phyloP scores from a whole-genome alignment of 768 basidiomycete genomes.

The Hysterangium stoloniferum region DNA sequence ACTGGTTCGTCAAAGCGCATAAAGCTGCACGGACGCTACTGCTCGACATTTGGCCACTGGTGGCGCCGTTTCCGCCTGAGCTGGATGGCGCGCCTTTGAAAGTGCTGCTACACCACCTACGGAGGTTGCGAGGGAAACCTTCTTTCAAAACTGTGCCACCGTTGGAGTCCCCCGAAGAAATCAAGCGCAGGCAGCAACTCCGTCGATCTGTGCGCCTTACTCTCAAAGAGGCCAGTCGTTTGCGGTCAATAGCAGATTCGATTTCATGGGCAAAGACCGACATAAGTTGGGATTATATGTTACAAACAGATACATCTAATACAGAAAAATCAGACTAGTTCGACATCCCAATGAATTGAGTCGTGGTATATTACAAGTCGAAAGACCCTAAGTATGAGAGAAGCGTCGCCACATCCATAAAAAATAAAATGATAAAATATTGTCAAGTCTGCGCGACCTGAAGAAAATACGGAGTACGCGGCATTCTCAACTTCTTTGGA shows the following conservation, averaged over 20 bases:
- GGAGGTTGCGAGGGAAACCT: slow-evolving; percentile 27
- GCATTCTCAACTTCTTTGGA: slow-evolving; percentile 12
- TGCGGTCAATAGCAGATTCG: slow-evolving; percentile 3
- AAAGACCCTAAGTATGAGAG: too few relatives aligned
- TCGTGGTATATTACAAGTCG: slow-evolving; percentile 4
- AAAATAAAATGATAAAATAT: not conserved
- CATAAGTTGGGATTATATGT: slow-evolving; percentile 4
- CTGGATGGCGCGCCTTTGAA: slow-evolving; percentile 38
- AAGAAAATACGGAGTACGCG: not conserved
- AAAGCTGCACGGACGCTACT: slow-evolving; percentile 45
- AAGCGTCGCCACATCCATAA: not conserved
- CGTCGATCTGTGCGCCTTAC: not conserved
- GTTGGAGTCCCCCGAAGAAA: slow-evolving; percentile 22
- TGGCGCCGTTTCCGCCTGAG: slow-evolving; percentile 51
- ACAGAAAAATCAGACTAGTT: slow-evolving; percentile 1
- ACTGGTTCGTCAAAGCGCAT: slow-evolving; percentile 48
- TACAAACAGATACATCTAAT: slow-evolving; percentile 9
- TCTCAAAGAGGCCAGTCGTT: not conserved
- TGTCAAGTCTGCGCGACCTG: not conserved
- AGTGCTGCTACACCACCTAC: slow-evolving; percentile 41
- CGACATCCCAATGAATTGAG: not conserved
- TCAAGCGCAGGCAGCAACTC: slow-evolving; percentile 23
- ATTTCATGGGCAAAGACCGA: slow-evolving; percentile 4
- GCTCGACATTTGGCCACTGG: slow-evolving; percentile 54
- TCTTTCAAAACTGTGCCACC: slow-evolving; percentile 15